Evolutionary conservation across 1,284 basidiomycete species (phyloP), one percentile per base, ranked within the genome.

Genomic region (Puccinia coronata): DNA sequence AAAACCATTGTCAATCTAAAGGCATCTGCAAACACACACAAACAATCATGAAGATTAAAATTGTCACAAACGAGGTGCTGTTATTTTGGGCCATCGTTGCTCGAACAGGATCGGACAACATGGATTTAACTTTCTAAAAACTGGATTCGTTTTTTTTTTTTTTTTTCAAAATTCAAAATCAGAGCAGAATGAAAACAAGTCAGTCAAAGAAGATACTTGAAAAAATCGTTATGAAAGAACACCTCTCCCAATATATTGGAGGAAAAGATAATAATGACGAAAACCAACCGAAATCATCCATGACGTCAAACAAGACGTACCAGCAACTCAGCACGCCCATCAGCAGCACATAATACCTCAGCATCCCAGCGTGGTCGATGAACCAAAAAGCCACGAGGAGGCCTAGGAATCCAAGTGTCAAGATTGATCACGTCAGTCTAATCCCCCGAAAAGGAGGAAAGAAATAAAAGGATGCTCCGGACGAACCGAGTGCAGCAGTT

Each of bases 251-350:
- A 72, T 1, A 14, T 23, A 5, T 20, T 31, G 20, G 23, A 61
- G 34, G 36, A 65, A 65, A 41, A n/a, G n/a, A n/a, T n/a, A n/a
- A n/a, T n/a, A 28, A 57, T 8, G 25, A 74, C 2, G 31, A 18
- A 18, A 41, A 73, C 75, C 36, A 34, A 79, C 76, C 28, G 28
- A 79, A 79, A 57, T 79, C 76, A 31, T 79, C 76, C 76, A 79
- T 79, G 36, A 79, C 76, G 53, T 79, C 76, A 34, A 55, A 79
- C 18, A 79, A 49, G 47, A 79, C 51, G 70, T 79, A 79, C 76
- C 76, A 79, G 67, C 51, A 69, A 41, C 65, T 79, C 49, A 79
- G 47, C 18, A 79, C 76, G 43, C 76, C 76, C 47, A 79, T 39
- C 25, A 79, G 53, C 18, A 79, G 39, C 6, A 79, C 76, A 57